Conservation (phyloP, 495 filamentous ascomycete species). For the Podospora australis region DNA sequence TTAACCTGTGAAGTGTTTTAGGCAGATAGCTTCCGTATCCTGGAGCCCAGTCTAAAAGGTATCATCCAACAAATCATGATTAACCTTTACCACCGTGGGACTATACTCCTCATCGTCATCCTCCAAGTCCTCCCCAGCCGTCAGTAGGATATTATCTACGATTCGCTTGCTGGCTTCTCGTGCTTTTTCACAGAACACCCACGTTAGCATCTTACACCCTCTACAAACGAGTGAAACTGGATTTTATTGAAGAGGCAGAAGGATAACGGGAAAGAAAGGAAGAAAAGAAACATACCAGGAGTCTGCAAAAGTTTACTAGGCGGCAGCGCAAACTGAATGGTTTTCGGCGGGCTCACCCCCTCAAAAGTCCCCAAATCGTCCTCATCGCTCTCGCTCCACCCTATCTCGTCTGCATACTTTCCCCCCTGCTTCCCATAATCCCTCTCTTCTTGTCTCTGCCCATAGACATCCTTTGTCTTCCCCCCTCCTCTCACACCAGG, state of each 20-base stretch:
- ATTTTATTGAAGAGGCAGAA: not conserved
- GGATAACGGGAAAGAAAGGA: not conserved
- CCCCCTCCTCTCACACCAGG: slow-evolving; percentile 63
- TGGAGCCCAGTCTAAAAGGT: slow-evolving; percentile 61
- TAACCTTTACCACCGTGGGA: slow-evolving; percentile 68
- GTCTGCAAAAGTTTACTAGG: slow-evolving; percentile 83
- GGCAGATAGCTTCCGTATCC: not conserved
- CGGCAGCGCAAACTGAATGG: slow-evolving; percentile 92
- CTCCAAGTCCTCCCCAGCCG: slow-evolving; percentile 66
- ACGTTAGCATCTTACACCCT: not conserved
- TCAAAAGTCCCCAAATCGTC: slow-evolving; percentile 48
- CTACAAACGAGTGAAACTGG: too few relatives aligned
- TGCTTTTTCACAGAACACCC: slow-evolving; percentile 48
- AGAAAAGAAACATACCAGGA: slow-evolving; percentile 55
- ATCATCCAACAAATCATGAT: slow-evolving; percentile 59
- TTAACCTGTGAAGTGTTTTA: too few relatives aligned
- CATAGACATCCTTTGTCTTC: slow-evolving; percentile 41
- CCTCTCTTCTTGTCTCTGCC: too few relatives aligned
- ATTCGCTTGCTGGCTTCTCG: slow-evolving; percentile 88
- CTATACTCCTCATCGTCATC: slow-evolving; percentile 55
- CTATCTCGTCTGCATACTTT: slow-evolving; percentile 38
- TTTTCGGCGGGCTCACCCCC: slow-evolving; percentile 87
- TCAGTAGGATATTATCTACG: slow-evolving; percentile 81
- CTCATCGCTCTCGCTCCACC: slow-evolving; percentile 61
- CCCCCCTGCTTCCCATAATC: slow-evolving; percentile 2